Evolutionary conservation across 805 yeast species (phyloP), one percentile per base, ranked within the genome.

Genomic region (Wickerhamomyces kurtzmanii): DNA sequence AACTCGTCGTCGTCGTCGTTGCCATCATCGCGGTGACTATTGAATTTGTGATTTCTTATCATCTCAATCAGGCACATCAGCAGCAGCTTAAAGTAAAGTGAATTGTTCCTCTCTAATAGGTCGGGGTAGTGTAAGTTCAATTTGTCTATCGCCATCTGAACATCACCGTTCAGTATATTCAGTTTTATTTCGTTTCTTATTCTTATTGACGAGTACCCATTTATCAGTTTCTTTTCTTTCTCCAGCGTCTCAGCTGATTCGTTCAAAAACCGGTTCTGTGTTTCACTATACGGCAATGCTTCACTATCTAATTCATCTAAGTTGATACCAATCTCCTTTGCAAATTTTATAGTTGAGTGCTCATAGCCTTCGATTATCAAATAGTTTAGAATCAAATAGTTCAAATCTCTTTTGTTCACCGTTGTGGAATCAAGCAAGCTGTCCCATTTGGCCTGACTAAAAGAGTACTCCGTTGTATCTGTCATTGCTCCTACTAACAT

Each of bases 291-390:
- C 18, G 15, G 24, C 17, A 30, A 19, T n/a, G 24, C 26, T 23
- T 50, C 51, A 26, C 50, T 21, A 8, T 43, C 41, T 17, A 37
- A 37, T 4, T 44, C 37, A 6, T 54, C 53, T 26, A 55, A 43
- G 7, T 39, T 27, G 13, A 38, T 19, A 8, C 51, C 53, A 17
- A 58, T 49, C 20, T 47, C 43, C 11, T 45, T 19, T 26, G 47
- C 33, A 38, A 62, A 54, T 32, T 55, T 53, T 20, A 56, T 32
- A 2, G 84, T 80, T 0, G 93, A 75, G 10, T 73, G 65, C 33
- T 75, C 75, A 46, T 80, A 78, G 1, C 91, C 93, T 53, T 83
- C 87, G 28, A 73, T 71, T 10, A 85, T 70, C 35, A 85, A 67
- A 51, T 80, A 83, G 55, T 81, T 76, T 47, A 84, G 61, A 9